Evolutionary conservation across 164 flowering plant species (phyloP), one percentile per base, ranked within the genome.

Genomic region (Vitis riparia): DNA sequence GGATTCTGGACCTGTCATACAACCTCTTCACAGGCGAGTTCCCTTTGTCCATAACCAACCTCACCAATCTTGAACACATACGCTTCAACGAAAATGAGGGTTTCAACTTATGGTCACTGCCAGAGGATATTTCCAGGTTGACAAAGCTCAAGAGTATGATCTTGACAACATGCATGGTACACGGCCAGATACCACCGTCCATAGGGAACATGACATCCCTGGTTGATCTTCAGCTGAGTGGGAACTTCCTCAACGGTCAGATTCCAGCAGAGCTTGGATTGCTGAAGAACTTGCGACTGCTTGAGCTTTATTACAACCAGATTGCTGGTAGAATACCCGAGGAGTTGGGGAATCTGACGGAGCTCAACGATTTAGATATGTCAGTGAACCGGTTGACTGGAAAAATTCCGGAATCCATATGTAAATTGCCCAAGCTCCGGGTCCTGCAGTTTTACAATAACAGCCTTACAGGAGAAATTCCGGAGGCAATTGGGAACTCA

Each of bases 161-260:
- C n/a, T 60, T 95, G 52, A 59, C 82, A 6, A 90, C 97, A 0
- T 90, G 94, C 77, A 80, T 66, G 74, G 1, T 93, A 47, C 59
- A 51, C 0, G 99, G 99, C 15, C 62, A 19, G 61, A 93, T 95
- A 37, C 99, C 97, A 9, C 62, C 81, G 47, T 72, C 82, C 8
- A 76, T 95, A 9, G 96, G 97, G n/a, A 88, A 90, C 83, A 74
- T 93, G 87, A 88, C 91, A 3, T 79, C 91, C 1, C 89, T 95
- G 1, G 74, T 76, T 7, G 93, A 93, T 74, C 90, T 93, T 48
- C 91, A 95, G 73, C 71, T 95, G 71, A 73, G 84, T 51, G 98
- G 96, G 12, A 95, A 95, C 74, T 81, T 58, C 55, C 82, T 93
- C 2, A n/a, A 23, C 0, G 97, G 98, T 23, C 67, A 51, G 48